Evolutionary conservation across 495 filamentous ascomycete genomes (phyloP), one percentile per base, ranked within the genome.

Genomic region (Xeromyces bisporus): DNA sequence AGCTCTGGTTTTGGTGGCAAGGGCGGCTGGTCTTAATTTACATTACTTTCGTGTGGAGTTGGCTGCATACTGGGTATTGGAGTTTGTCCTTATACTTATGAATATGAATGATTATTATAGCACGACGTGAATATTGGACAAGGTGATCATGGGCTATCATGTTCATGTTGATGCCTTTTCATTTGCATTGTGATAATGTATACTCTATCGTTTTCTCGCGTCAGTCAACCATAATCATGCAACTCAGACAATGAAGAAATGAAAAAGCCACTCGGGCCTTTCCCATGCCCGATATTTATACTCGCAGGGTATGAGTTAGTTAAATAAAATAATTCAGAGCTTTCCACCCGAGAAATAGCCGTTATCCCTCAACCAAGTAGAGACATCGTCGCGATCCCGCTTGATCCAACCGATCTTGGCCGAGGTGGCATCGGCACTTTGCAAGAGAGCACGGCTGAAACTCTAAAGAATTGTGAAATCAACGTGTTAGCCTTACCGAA

Each of bases 391-490:
- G 16, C 52, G 49, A 52, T 79, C 73, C 42, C 74, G 60, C 50
- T 70, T 46, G 38, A 77, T 40, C 74, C 73, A 77, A 44, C 57
- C 61, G 21, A 62, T 50, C 60, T 75, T 77, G 26, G 69, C 69
- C 31, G 53, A 51, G 35, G 77, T 67, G 15, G 64, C 50, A 40
- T 79, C 74, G 18, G 62, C 53, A 39, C 66, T 71, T 60, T 76
- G 71, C 37, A 66, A 65, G 30, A 77, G 48, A 7, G 65, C 63
- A 36, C 69, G 66, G 47, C 75, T 70, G 42, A 60, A 69, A 31
- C 64, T 62, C 66, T 69, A 32, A 8, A 36, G 26, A 14, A 15
- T 27, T 27, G 4, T 27, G n/a, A 26, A 31, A 20, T 24, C 17
- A 35, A 3, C 13, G 11, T 26, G 29, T 57, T 36, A 48, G 40